Evolutionary conservation across 129 eudicot genomes (phyloP).

Genomic region (Sambucus nigra): DNA sequence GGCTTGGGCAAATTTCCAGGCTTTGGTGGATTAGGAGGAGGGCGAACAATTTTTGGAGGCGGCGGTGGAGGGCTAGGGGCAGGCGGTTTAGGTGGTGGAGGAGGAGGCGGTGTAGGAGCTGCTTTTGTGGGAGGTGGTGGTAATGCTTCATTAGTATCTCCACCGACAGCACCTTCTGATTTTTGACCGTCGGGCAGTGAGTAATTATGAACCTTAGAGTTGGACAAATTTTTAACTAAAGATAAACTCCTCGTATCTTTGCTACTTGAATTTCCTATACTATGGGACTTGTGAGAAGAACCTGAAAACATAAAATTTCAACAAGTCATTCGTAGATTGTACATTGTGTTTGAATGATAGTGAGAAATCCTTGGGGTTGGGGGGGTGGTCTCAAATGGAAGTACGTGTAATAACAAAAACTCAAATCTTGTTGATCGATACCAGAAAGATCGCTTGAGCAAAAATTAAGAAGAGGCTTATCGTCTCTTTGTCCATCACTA

Average conservation of each 20-base stretch:
- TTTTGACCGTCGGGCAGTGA: conserved; percentile 2
- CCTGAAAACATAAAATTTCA: conserved; percentile 24
- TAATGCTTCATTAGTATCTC: conserved; percentile 14
- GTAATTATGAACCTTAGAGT: neutral
- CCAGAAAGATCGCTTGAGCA: conserved; percentile 26
- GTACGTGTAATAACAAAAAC: neutral
- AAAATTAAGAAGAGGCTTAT: conserved; percentile 36
- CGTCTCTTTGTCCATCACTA: conserved; percentile 29
- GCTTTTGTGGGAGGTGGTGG: conserved; percentile 70
- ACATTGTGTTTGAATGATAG: neutral
- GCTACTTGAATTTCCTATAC: conserved; percentile 17
- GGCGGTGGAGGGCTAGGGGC: conserved; percentile 71
- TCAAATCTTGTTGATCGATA: conserved; percentile 8
- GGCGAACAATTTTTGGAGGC: conserved; percentile 31
- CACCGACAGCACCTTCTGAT: conserved; percentile 6
- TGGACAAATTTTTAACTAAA: conserved; percentile 9
- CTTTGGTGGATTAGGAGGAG: conserved; percentile 63
- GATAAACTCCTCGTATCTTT: conserved; percentile 14
- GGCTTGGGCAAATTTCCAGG: conserved; percentile 29
- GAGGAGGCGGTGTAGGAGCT: conserved; percentile 38
- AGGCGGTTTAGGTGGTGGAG: conserved; percentile 26
- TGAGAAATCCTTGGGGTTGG: too few species aligned
- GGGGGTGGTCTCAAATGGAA: neutral
- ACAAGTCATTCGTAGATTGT: neutral
- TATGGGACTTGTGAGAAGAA: conserved; percentile 21